Conservation (phyloP, 2,329 filamentous ascomycete species). For the Calonectria hongkongensis region DNA sequence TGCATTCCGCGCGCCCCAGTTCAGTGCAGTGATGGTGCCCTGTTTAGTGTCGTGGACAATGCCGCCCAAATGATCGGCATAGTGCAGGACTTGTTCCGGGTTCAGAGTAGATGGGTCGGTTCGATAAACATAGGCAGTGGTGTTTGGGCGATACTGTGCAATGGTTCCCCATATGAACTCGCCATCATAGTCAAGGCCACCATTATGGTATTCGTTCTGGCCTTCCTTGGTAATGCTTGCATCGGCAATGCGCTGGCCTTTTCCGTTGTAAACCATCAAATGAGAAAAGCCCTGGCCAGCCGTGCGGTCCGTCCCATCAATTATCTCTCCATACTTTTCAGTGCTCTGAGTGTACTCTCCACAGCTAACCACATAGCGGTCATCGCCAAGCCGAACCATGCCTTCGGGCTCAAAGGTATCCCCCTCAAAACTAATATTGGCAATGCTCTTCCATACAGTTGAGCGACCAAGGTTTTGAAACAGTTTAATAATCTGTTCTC, state of each 20-base stretch:
- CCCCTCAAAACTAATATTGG: slow-evolving; percentile 64
- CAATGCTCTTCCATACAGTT: slow-evolving; percentile 65
- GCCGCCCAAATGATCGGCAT: slow-evolving; percentile 67
- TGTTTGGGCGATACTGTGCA: slow-evolving; percentile 68
- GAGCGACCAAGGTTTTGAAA: slow-evolving; percentile 61
- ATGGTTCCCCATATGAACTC: slow-evolving; percentile 67
- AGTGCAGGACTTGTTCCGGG: slow-evolving; percentile 59
- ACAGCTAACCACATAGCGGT: slow-evolving; percentile 67
- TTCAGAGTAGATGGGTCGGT: slow-evolving; percentile 61
- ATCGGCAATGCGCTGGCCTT: slow-evolving; percentile 65
- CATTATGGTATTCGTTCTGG: slow-evolving; percentile 66
- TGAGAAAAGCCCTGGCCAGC: slow-evolving; percentile 67
- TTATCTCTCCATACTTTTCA: slow-evolving; percentile 63
- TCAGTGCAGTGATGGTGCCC: slow-evolving; percentile 63
- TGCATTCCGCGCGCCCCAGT: slow-evolving; percentile 67
- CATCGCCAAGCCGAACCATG: slow-evolving; percentile 64
- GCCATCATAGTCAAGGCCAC: slow-evolving; percentile 70
- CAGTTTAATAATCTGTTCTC: slow-evolving; percentile 60
- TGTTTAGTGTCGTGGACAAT: slow-evolving; percentile 64
- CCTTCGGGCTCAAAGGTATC: slow-evolving; percentile 70
- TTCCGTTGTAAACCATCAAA: slow-evolving; percentile 65
- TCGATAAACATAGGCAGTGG: slow-evolving; percentile 64
- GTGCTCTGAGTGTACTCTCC: slow-evolving; percentile 66
- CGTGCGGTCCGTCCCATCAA: slow-evolving; percentile 71
- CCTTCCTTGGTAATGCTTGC: slow-evolving; percentile 63